Percentiles rank a stretch among this genome's conserved stretches.
Evolutionary conservation across 1,284 basidiomycete genomes (phyloP).

Genomic region (Gomphus bonarii): DNA sequence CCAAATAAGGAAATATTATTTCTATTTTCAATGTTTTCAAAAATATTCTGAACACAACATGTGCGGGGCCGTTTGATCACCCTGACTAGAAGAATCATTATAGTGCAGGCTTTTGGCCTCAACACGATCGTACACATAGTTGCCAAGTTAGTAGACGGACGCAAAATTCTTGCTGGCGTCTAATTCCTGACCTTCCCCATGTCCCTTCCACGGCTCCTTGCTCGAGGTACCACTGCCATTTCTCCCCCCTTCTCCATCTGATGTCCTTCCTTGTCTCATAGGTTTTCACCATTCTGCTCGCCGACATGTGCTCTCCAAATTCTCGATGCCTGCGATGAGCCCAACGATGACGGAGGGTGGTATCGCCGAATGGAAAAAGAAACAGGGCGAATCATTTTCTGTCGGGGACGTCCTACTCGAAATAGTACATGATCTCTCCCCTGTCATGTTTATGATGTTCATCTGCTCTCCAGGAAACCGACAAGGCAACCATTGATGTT

Average conservation of each 20-base stretch:
- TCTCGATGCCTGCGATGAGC: constrained; percentile 99
- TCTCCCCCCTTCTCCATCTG: background rate
- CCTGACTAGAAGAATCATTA: background rate
- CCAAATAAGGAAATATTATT: constrained; percentile 12
- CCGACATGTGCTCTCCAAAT: constrained; percentile 74
- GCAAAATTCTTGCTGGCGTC: background rate
- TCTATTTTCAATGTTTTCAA: background rate
- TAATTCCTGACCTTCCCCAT: background rate
- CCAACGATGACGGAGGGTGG: constrained; percentile 99
- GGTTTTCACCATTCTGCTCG: constrained; percentile 77
- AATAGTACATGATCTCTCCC: constrained; percentile 51
- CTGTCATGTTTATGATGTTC: constrained; percentile 11
- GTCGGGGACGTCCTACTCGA: constrained; percentile 91
- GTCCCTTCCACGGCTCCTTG: constrained; percentile 50
- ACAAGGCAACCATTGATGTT: constrained; percentile 99
- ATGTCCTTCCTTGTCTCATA: constrained; percentile 24
- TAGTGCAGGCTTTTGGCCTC: background rate
- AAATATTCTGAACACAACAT: background rate
- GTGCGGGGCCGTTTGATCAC: background rate
- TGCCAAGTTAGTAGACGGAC: background rate
- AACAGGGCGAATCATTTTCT: constrained; percentile 85
- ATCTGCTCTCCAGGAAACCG: constrained; percentile 68
- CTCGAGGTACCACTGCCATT: constrained; percentile 42
- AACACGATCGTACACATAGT: background rate
- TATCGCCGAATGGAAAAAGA: constrained; percentile 95